A percentile compares a stretch with the other conserved stretches of the same genome.
Evolutionary conservation across 371 early-diverging fungal genomes (phyloP).

Genomic region (Conidiobolus coronatus): DNA sequence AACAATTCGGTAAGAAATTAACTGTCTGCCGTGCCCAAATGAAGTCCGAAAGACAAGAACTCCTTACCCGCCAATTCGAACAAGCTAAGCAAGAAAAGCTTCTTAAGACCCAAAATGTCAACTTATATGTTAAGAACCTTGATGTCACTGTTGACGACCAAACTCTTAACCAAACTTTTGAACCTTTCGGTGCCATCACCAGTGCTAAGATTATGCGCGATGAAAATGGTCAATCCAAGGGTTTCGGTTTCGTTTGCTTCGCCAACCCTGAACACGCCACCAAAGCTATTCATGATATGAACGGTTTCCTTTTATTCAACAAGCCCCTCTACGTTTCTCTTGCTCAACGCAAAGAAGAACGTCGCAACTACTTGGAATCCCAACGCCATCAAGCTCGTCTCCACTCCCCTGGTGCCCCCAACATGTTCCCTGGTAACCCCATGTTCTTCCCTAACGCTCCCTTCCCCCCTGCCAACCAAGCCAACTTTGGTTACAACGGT

Average conservation of each 20-base stretch:
- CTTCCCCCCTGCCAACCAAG: slow-evolving; percentile 34
- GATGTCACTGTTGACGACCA: slow-evolving; percentile 91
- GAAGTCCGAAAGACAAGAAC: slow-evolving; percentile 95
- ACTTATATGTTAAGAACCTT: slow-evolving; percentile 95
- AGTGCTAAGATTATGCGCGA: slow-evolving; percentile 94
- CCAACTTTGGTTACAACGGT: slow-evolving; percentile 15
- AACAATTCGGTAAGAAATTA: slow-evolving; percentile 71
- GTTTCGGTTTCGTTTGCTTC: slow-evolving; percentile 85
- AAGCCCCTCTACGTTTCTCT: slow-evolving; percentile 97
- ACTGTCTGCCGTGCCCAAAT: slow-evolving; percentile 97
- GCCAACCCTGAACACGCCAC: slow-evolving; percentile 75
- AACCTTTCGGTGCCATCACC: slow-evolving; percentile 85
- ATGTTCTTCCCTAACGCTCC: slow-evolving; percentile 15
- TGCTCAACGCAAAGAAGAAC: slow-evolving; percentile 93
- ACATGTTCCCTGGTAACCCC: slow-evolving; percentile 10
- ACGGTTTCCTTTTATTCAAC: slow-evolving; percentile 69
- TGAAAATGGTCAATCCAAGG: slow-evolving; percentile 57
- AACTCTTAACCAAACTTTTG: slow-evolving; percentile 81
- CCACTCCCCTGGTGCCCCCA: slow-evolving; percentile 1
- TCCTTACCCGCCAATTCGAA: slow-evolving; percentile 83
- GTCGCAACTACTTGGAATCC: slow-evolving; percentile 77
- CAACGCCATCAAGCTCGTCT: slow-evolving; percentile 67
- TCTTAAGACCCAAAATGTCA: slow-evolving; percentile 93
- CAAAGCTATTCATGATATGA: slow-evolving; percentile 79
- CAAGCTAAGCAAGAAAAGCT: slow-evolving; percentile 79